phyloP scores from a whole-genome alignment of 495 filamentous ascomycete species.

The Niebla homalea region DNA sequence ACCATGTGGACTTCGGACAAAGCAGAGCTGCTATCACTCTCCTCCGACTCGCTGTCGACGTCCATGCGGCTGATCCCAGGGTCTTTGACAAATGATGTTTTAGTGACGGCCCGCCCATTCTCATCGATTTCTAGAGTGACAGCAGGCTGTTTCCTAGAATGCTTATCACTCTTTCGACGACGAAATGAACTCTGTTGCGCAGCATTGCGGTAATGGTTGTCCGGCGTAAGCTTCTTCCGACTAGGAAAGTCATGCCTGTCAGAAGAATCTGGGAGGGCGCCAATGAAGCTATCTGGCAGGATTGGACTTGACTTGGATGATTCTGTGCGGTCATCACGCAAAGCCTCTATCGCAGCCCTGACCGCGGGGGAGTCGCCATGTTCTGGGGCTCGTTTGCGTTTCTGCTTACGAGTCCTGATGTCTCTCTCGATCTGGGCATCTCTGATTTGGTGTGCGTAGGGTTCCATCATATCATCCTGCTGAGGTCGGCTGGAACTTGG shows the following conservation, averaged over 20 bases:
- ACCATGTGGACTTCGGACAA: conserved; percentile 54
- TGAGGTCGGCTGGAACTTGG: conserved; percentile 22
- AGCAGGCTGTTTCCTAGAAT: conserved; percentile 33
- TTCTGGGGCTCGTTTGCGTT: conserved; percentile 13
- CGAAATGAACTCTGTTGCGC: neutral
- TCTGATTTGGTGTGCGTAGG: conserved; percentile 46
- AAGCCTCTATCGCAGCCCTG: conserved; percentile 22
- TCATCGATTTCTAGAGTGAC: conserved; percentile 61
- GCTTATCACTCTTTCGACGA: neutral
- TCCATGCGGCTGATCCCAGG: conserved; percentile 25
- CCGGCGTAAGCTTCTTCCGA: conserved; percentile 1
- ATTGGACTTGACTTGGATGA: conserved; percentile 1
- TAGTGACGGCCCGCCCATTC: conserved; percentile 56
- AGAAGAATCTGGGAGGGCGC: conserved; percentile 4
- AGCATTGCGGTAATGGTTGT: neutral
- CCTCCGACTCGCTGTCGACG: conserved; percentile 33
- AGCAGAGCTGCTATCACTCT: conserved; percentile 37
- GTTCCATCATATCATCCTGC: conserved; percentile 29
- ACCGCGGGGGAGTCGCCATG: conserved; percentile 23
- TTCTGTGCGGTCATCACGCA: conserved; percentile 19
- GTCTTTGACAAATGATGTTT: conserved; percentile 43
- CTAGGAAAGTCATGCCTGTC: neutral
- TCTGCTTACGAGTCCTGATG: conserved; percentile 25
- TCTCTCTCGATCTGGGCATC: conserved; percentile 41
- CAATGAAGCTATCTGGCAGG: conserved; percentile 11